Evolutionary conservation across 2,329 filamentous ascomycete species (phyloP), one percentile per base, ranked within the genome.

Genomic region (Aurifilum marmelostoma): DNA sequence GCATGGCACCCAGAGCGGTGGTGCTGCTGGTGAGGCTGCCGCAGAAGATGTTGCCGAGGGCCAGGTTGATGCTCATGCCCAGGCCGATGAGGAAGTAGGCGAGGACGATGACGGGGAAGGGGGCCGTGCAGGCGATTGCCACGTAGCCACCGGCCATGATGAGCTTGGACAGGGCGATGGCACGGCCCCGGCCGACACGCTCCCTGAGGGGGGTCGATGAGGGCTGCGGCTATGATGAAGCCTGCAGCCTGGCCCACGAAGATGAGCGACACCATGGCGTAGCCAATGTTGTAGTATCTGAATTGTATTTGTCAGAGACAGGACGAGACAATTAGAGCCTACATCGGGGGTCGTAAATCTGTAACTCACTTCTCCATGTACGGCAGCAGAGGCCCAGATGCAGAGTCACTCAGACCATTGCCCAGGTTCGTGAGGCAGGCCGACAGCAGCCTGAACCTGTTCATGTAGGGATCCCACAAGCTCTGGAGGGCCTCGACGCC

Each of bases 191-290:
- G 9, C 93, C 92, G 2, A 94, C 79, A 27, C 85, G 85, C 7
- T 81, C 79, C 66, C 89, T 84, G 4, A 94, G 80, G 1, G n/a
- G 80, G 78, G 74, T 94, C 90, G n/a, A 91, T 85, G 71, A 91
- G 83, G 50, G 90, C 86, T 1, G 92, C 92, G 1, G 91, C 90
- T 16, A 85, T 78, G 75, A 97, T 89, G 80, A 93, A 97, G 21
- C 93, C 93, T 5, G 90, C 72, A 0, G 93, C 92, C 73, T 92
- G 92, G 59, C 90, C 87, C 39, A 96, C 86, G 81, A 96, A 97
- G 75, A 97, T 92, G 50, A 95, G 82, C 1, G 93, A 95, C 2
- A 96, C 91, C 11, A 93, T 80, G 2, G 89, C 91, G 77, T 96
- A 95, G 56, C 90, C 90, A 67, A 96, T 92, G 69, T 84, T 73